Evolutionary conservation across 495 filamentous ascomycete genomes (phyloP).

Genomic region (Aspergillus asperescens): DNA sequence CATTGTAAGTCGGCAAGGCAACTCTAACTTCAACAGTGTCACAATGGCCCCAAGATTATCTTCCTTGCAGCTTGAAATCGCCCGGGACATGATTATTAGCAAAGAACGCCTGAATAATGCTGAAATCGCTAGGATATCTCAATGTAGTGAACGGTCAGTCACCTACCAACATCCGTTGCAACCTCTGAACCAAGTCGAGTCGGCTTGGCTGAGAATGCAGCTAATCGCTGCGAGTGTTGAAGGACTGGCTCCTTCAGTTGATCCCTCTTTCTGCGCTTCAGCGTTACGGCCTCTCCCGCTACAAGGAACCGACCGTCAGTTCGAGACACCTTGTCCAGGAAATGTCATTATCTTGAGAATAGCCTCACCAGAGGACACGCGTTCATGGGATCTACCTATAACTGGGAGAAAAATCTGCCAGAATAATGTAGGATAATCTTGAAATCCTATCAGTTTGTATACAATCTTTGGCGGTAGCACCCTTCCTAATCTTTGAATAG

Average conservation of each 20-base stretch:
- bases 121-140: conserved; percentile 2
- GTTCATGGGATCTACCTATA: background rate
- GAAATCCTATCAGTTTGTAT: background rate
- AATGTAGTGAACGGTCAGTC: conserved; percentile 4
- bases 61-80: conserved; percentile 2
- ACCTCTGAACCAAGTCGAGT: background rate
- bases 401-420: background rate
- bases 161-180: background rate
- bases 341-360: background rate
- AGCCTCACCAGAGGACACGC: background rate
- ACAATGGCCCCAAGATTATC: background rate
- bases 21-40: background rate
- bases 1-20: background rate
- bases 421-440: background rate
- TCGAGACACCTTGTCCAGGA: background rate
- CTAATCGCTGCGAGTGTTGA: background rate
- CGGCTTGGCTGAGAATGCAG: background rate
- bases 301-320: background rate
- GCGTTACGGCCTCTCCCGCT: background rate
- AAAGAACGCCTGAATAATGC: background rate
- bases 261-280: background rate
- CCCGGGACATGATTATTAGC: conserved; percentile 1
- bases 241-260: background rate
- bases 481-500: background rate
- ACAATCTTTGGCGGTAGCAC: background rate